Evolutionary conservation across 169 alveolate genomes (phyloP).

Genomic region (Plasmodium chabaudi): DNA sequence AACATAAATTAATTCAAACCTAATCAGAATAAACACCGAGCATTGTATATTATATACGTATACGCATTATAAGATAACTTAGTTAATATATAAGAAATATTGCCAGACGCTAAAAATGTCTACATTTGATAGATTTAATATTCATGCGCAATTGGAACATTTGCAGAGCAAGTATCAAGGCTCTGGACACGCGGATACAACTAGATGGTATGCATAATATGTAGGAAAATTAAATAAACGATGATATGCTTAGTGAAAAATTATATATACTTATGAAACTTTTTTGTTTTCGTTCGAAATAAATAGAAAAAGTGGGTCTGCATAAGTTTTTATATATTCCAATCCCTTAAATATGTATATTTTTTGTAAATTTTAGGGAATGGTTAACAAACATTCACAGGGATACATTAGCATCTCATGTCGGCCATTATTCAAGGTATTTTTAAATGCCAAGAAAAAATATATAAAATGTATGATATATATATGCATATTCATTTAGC

Average conservation of each 20-base stretch:
- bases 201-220: constrained; percentile 89
- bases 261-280: background rate
- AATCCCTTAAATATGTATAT: background rate
- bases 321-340: background rate
- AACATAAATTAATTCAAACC: too few relatives aligned
- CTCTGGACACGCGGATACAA: constrained; percentile 94
- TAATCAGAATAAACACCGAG: too few relatives aligned
- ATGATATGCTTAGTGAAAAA: background rate
- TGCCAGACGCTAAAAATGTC: constrained; percentile 80
- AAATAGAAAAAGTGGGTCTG: background rate
- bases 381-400: constrained; percentile 94
- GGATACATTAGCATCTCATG: constrained; percentile 94
- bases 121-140: constrained; percentile 89
- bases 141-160: constrained; percentile 95
- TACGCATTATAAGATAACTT: too few relatives aligned
- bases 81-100: too few relatives aligned
- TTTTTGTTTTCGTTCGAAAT: background rate
- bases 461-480: background rate
- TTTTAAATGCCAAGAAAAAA: background rate
- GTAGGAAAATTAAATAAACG: background rate
- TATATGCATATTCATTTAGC: background rate
- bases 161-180: constrained; percentile 96
- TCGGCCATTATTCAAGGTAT: constrained; percentile 92
- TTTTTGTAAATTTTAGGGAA: constrained; percentile 86
- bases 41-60: too few relatives aligned